phyloP scores from a whole-genome alignment of 805 yeast genomes.

The Starmerella scarabaei region DNA sequence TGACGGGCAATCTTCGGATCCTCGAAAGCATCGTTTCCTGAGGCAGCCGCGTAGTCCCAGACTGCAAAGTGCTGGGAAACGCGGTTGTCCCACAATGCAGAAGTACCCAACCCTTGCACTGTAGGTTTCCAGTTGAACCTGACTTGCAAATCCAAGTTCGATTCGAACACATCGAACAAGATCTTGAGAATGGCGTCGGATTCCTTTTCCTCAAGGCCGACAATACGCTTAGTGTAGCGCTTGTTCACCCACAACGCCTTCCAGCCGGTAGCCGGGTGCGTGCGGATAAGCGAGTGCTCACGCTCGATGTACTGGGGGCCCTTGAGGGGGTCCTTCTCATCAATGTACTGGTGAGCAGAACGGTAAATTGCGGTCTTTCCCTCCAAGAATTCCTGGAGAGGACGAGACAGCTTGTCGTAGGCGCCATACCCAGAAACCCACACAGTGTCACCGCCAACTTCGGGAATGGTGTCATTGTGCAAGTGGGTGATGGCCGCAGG shows the following conservation, averaged over 20 bases:
- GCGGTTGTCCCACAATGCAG: slow-evolving; percentile 46
- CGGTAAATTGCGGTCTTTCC: slow-evolving; percentile 51
- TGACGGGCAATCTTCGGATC: slow-evolving; percentile 25
- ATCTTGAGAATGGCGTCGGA: slow-evolving; percentile 47
- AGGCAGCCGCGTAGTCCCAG: slow-evolving; percentile 29
- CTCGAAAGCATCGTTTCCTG: slow-evolving; percentile 7
- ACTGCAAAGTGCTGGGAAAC: slow-evolving; percentile 39
- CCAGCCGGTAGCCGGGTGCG: slow-evolving; percentile 54
- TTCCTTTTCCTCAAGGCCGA: slow-evolving; percentile 63
- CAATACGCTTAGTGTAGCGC: slow-evolving; percentile 50
- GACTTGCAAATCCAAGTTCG: slow-evolving; percentile 32
- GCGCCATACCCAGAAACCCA: slow-evolving; percentile 44
- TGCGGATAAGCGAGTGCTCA: slow-evolving; percentile 48
- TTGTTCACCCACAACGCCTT: slow-evolving; percentile 45
- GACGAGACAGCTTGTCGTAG: slow-evolving; percentile 40
- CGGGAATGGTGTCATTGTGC: slow-evolving; percentile 47
- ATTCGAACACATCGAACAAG: slow-evolving; percentile 31
- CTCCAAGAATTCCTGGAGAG: slow-evolving; percentile 35
- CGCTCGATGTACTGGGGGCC: slow-evolving; percentile 31
- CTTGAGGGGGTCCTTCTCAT: slow-evolving; percentile 26
- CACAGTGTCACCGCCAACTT: slow-evolving; percentile 43
- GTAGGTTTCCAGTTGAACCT: slow-evolving; percentile 38
- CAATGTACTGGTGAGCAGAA: slow-evolving; percentile 32
- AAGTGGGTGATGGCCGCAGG: slow-evolving; percentile 64
- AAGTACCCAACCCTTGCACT: slow-evolving; percentile 24